phyloP scores from a whole-genome alignment of 2,329 filamentous ascomycete species.

The Camillea tinctor region DNA sequence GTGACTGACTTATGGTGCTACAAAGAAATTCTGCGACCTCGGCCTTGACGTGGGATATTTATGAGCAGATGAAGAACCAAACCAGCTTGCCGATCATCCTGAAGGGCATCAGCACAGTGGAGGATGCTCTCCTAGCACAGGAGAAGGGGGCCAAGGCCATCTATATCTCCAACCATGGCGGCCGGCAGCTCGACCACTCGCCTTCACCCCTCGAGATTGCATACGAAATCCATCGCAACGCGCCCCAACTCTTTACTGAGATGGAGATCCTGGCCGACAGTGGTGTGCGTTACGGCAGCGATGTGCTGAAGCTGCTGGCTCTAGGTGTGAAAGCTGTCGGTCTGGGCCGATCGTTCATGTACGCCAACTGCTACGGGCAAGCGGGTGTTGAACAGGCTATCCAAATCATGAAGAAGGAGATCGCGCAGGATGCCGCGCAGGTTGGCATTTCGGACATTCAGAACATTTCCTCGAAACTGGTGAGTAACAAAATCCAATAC shows the following conservation, averaged over 20 bases:
- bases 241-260: constrained; percentile 31
- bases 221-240: constrained; percentile 28
- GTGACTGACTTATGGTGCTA: constrained; percentile 11
- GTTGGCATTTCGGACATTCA: constrained; percentile 29
- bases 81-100: constrained; percentile 30
- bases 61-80: constrained; percentile 18
- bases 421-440: constrained; percentile 33
- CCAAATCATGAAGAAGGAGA: constrained; percentile 45
- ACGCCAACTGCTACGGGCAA: constrained; percentile 45
- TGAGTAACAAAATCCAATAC: neutral
- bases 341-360: constrained; percentile 47
- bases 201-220: constrained; percentile 32
- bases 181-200: constrained; percentile 33
- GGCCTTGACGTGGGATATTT: constrained; percentile 26
- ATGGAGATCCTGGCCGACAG: constrained; percentile 35
- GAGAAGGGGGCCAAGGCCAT: constrained; percentile 29
- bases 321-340: constrained; percentile 36
- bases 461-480: constrained; percentile 11
- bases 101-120: constrained; percentile 35
- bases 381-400: constrained; percentile 43
- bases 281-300: constrained; percentile 34
- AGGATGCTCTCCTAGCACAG: constrained; percentile 31
- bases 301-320: constrained; percentile 35
- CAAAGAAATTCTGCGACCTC: neutral
- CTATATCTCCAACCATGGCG: constrained; percentile 37